Base-by-base conservation (phyloP, 352 stramenopile genomes). In the Phytophthora idaei region DNA sequence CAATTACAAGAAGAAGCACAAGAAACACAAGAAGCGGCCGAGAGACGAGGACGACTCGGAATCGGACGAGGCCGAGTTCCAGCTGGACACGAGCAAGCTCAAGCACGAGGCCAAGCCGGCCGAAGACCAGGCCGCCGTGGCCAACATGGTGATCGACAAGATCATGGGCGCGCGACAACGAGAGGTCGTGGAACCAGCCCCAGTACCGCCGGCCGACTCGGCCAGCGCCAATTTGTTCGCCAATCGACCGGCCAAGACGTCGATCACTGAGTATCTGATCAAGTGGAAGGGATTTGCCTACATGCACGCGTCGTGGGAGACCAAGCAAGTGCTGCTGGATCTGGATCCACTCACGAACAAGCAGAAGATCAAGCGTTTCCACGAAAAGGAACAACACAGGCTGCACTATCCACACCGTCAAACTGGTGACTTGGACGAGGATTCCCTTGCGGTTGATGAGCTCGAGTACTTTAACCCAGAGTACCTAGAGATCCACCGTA, bases 281-380 rank as follows among this genome's bases (percentile, higher is more conserved):
- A 97, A 97, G 74, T 97, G 89, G 89, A 95, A 94, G 66, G 87
- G 85, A 11, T 95, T 94, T 56, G 93, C 89, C 49, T 94, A 96
- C 74, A 80, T 97, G 69, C 90, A 96, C 65, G 87, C 83, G 44
- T 90, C 87, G 69, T 97, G 90, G 90, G 88, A 96, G 73, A 82
- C 80, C 0, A 69, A 76, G 8, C 78, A 94, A 37, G 77, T 89
- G 59, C 74, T 95, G 51, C 68, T 95, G 64, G 80, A 84, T 2
- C 77, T 97, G 12, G 88, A 97, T 50, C 74, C 82, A 29, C 68
- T 83, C n/a, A 90, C 73, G 25, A 97, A 97, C 73, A 97, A 95
- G 75, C 80, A 90, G 66, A 84, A 85, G 29, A 90, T 97, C 63
- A 95, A 95, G 60, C 82, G 87, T 0, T 95, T 95, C 69, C 83